A percentile compares a stretch with the other conserved stretches of the same genome.
phyloP scores from a whole-genome alignment of 768 basidiomycete species.

The Sistotremastrum niveocremeum region DNA sequence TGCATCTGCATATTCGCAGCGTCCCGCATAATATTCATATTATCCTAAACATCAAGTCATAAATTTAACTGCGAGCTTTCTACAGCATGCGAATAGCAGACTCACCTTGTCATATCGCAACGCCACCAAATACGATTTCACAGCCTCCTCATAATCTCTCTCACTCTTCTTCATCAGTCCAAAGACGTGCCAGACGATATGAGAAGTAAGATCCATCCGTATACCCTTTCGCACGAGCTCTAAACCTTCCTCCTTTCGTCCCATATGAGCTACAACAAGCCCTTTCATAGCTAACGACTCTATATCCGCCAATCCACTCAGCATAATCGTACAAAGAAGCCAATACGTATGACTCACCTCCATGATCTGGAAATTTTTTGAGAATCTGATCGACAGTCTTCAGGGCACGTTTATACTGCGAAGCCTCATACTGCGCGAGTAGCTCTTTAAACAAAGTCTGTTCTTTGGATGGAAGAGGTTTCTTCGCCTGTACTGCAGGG shows the following conservation, averaged over 20 bases:
- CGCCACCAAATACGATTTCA: constrained; percentile 86
- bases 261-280: constrained; percentile 70
- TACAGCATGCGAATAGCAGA: constrained; percentile 2
- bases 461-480: constrained; percentile 65
- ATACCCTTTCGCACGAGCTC: constrained; percentile 78
- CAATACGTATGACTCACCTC: constrained; percentile 42
- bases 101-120: constrained; percentile 78
- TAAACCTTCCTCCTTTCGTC: constrained; percentile 65
- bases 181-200: constrained; percentile 97
- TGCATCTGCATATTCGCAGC: constrained; percentile 83
- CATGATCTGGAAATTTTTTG: constrained; percentile 92
- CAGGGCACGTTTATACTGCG: constrained; percentile 78
- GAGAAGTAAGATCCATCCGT: constrained; percentile 67
- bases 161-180: constrained; percentile 90
- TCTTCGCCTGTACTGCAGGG: too few species aligned
- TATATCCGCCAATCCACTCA: constrained; percentile 17
- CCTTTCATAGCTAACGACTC: constrained; percentile 98
- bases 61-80: not conserved
- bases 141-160: constrained; percentile 88
- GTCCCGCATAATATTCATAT: constrained; percentile 86
- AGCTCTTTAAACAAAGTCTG: constrained; percentile 75
- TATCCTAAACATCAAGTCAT: constrained; percentile 44
- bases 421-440: constrained; percentile 74
- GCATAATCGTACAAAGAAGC: not conserved
- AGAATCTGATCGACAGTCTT: constrained; percentile 90